Percentiles rank a stretch among this genome's conserved stretches.
phyloP scores from a whole-genome alignment of 2,329 filamentous ascomycete genomes.

The Claviceps capensis region DNA sequence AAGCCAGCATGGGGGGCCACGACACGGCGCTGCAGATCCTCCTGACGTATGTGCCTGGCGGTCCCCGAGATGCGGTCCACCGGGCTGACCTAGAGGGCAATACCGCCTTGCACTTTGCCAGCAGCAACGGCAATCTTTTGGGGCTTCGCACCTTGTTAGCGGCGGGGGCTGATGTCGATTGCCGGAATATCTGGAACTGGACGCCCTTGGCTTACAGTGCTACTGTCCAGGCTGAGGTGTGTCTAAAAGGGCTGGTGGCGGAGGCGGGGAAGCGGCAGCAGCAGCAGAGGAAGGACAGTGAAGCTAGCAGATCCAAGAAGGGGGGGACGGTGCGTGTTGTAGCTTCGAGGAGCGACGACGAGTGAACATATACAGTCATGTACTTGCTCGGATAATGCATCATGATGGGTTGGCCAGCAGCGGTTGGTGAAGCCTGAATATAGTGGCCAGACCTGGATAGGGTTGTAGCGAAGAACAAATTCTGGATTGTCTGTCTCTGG shows the following conservation, averaged over 20 bases:
- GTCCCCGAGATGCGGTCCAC: slow-evolving; percentile 37
- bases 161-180: slow-evolving; percentile 62
- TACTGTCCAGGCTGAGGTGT: slow-evolving; percentile 72
- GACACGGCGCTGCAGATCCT: slow-evolving; percentile 53
- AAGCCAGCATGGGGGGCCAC: slow-evolving; percentile 45
- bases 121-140: slow-evolving; percentile 65
- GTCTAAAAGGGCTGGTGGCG: slow-evolving; percentile 62
- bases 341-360: slow-evolving; percentile 22
- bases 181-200: slow-evolving; percentile 65
- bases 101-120: slow-evolving; percentile 77
- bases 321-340: slow-evolving; percentile 32
- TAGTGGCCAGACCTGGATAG: background rate
- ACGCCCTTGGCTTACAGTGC: slow-evolving; percentile 72
- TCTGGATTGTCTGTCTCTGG: background rate
- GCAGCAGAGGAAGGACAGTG: slow-evolving; percentile 25
- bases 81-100: slow-evolving; percentile 61
- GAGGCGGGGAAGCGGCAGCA: slow-evolving; percentile 50
- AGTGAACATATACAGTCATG: slow-evolving; percentile 13
- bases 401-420: too few species aligned
- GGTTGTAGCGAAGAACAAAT: background rate
- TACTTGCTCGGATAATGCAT: background rate
- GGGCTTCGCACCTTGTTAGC: slow-evolving; percentile 64
- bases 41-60: slow-evolving; percentile 45
- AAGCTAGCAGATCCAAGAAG: slow-evolving; percentile 28
- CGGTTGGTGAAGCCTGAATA: too few species aligned